Evolutionary conservation across 2,329 filamentous ascomycete species (phyloP), one percentile per base, ranked within the genome.

Genomic region (Dactylonectria macrodidyma): DNA sequence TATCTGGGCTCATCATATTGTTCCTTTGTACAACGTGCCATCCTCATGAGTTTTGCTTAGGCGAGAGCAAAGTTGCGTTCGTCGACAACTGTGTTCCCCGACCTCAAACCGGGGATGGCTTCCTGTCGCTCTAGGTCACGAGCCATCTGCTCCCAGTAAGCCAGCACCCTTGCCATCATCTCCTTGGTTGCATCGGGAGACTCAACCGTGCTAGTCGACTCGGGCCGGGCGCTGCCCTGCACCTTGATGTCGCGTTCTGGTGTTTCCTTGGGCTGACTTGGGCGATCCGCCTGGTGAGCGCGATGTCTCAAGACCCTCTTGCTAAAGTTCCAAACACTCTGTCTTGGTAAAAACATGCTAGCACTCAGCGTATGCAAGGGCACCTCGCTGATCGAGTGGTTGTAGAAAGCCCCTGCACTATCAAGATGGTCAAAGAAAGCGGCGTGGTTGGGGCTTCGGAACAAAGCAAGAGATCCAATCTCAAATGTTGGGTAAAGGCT

Each of bases 401-500:
- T 84, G 70, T 84, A 85, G 70, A 87, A 85, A 8, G 84, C 84
- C 7, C 85, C 86, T 2, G 80, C 74, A 50, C 76, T 78, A 69
- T 89, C 87, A 12, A 89, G 78, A 71, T 85, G 83, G 33, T 84
- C 75, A 67, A 89, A 86, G 62, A 87, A 86, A 12, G 81, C 78
- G 59, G 80, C 78, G 62, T 88, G 85, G 22, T 82, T 78, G 48
- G 81, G 77, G 65, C 82, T 80, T 46, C 87, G 84, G 75, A 88
- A 88, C 76, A 88, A 87, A 4, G 78, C 75, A 36, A 86, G 77
- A 30, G 82, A 85, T 59, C 85, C 87, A 70, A 89, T 84, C 73
- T 89, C 87, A 65, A 89, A 87, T 66, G 86, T 86, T 10, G 84
- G 84, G 67, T 86, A 85, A 75, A 86, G 83, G 61, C 85, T 84